Percentiles rank a stretch among this genome's conserved stretches.
These are phyloP conservation scores for Omphalotus guepiniiformis DNA, from an alignment of 768 basidiomycete genomes.

Conservation along the genomic window DNA sequence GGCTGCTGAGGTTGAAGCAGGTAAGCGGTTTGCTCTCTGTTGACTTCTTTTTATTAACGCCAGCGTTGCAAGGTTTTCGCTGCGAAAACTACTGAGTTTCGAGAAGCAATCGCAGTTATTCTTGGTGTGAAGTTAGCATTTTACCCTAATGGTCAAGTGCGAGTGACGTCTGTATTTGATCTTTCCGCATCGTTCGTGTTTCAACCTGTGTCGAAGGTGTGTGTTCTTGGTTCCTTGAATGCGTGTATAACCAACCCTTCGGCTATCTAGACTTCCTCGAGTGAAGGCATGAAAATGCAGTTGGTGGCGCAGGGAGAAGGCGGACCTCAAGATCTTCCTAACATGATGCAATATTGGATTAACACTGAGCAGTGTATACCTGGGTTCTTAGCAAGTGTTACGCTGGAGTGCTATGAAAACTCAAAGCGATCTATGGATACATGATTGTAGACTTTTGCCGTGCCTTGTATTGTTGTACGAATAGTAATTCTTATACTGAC, in stretches of 20 bases:
- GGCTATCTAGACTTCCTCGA: too few species aligned
- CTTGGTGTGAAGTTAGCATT: conserved; percentile 91
- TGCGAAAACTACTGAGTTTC: conserved; percentile 85
- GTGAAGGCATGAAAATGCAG: conserved; percentile 56
- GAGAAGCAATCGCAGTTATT: conserved; percentile 84
- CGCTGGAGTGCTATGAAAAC: conserved; percentile 83
- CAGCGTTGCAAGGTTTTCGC: conserved; percentile 58
- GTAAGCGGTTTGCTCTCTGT: conserved; percentile 30
- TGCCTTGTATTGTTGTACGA: too few species aligned
- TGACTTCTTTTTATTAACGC: conserved; percentile 1
- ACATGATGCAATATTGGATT: conserved; percentile 83
- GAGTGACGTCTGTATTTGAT: conserved; percentile 89
- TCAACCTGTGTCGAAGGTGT: conserved; percentile 44
- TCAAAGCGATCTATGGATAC: too few species aligned
- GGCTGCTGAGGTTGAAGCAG: conserved; percentile 75
- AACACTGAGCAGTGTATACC: conserved; percentile 82
- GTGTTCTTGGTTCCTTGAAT: too few species aligned
- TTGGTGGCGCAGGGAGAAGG: conserved; percentile 71
- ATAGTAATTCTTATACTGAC: too few species aligned
- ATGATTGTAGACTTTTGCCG: too few species aligned
- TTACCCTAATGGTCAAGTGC: conserved; percentile 85
- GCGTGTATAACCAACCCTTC: too few species aligned
- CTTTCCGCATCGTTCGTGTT: conserved; percentile 86
- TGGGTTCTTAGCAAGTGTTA: conserved; percentile 85
- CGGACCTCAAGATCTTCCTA: conserved; percentile 68